Base-by-base conservation (phyloP, 2,329 filamentous ascomycete genomes). In the Pseudodiploospora longispora region DNA sequence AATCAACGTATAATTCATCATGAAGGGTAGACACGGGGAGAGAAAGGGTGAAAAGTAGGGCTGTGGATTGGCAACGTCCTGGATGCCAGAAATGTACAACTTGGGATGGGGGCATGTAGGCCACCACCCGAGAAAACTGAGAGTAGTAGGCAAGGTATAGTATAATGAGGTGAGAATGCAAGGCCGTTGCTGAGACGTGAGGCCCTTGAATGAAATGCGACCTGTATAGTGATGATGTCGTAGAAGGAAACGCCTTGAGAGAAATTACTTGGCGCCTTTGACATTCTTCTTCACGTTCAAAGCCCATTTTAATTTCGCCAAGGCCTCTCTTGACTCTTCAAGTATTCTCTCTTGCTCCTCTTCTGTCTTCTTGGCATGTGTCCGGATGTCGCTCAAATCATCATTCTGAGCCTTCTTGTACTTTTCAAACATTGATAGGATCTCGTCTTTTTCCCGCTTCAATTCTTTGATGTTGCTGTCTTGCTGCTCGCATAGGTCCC, bases 401-500 rank as follows among this genome's bases (percentile, higher is more conserved):
- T 73, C 67, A 48, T 84, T 79, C 55, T 86, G 81, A 52, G 77
- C 70, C 44, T 63, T 59, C 60, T 83, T 84, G 65, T 87, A 86
- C 38, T 68, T 68, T 40, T 79, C 76, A 63, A 85, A 85, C 50
- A 77, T 66, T 38, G 65, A 65, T 10, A 65, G 63, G 47, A 88
- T 79, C 10, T 75, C 75, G 29, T 77, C 73, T 55, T 86, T 85
- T 55, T 84, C 75, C 40, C 73, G 70, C 46, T 66, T 65, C 27
- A 82, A 66, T 47, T 78, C 70, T 45, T 76, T 75, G 47, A 85
- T 74, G 54, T 87, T 85, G 55, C 75, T 73, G 51, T 85, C 76
- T 58, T 87, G 80, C 62, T 89, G 84, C 51, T 87, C 83, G 59
- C 79, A 83, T 30, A 89, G 71, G 47, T 85, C 80, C 41, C 80